Percentiles rank a stretch among this genome's conserved stretches.
phyloP scores from a whole-genome alignment of 257 asterid species.

The Linaria vulgaris region DNA sequence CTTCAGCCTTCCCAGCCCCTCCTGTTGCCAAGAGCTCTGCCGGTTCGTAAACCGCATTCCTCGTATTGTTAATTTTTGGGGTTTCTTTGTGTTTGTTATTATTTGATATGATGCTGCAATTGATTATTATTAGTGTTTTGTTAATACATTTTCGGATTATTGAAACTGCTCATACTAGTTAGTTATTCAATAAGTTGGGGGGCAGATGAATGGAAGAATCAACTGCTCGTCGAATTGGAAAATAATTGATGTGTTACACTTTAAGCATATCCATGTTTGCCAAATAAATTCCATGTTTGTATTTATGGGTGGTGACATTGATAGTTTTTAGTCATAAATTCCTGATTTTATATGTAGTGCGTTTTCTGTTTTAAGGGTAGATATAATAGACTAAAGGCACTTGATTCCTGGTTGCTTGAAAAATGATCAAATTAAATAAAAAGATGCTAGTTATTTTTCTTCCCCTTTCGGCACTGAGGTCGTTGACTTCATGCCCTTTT shows the following conservation, averaged over 20 bases:
- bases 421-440: neutral
- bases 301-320: too few species aligned
- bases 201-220: too few species aligned
- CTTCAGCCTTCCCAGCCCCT: conserved; percentile 20
- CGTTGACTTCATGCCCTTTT: neutral
- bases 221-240: too few species aligned
- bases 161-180: neutral
- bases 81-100: neutral
- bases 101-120: neutral
- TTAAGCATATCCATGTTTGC: too few species aligned
- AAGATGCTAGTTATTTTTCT: neutral
- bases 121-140: neutral
- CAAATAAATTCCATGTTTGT: too few species aligned
- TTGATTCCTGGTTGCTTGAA: neutral
- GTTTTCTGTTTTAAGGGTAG: too few species aligned
- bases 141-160: neutral
- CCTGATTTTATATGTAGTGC: too few species aligned
- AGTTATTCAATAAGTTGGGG: neutral
- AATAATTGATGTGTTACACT: too few species aligned
- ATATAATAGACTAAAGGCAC: too few species aligned
- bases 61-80: neutral
- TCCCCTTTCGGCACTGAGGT: neutral
- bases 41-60: too few species aligned
- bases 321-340: too few species aligned
- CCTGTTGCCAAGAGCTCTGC: conserved; percentile 23